These are phyloP conservation scores for Auricularia heimuer DNA, from an alignment of 768 basidiomycete species.

Conservation along the genomic window DNA sequence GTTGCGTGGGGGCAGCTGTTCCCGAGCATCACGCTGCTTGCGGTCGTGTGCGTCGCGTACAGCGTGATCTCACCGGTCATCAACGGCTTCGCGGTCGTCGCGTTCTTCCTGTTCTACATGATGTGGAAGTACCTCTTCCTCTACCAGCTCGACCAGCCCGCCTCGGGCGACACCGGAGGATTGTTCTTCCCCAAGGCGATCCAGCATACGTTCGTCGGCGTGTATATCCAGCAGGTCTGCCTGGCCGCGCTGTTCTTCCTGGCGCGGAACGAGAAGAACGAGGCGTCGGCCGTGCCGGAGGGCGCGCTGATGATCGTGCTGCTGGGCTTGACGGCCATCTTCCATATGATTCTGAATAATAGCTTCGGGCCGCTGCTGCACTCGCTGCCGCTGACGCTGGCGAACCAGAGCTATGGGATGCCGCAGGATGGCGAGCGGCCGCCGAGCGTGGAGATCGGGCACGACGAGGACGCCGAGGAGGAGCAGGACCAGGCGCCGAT, in stretches of 20 bases:
- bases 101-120: constrained; percentile 77
- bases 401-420: constrained; percentile 51
- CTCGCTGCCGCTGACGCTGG: constrained; percentile 69
- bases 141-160: constrained; percentile 64
- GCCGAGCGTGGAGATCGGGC: constrained; percentile 7
- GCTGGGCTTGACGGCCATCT: constrained; percentile 71
- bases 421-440: constrained; percentile 12
- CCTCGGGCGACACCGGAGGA: constrained; percentile 74
- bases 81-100: constrained; percentile 74
- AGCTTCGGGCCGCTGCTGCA: constrained; percentile 73
- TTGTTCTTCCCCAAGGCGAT: constrained; percentile 93
- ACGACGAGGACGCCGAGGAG: constrained; percentile 9
- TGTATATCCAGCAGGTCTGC: constrained; percentile 87
- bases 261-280: constrained; percentile 40
- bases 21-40: constrained; percentile 65
- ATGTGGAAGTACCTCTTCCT: constrained; percentile 61
- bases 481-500: constrained; percentile 11
- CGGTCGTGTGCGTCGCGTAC: constrained; percentile 81
- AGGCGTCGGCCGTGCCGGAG: constrained; percentile 55
- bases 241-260: constrained; percentile 88
- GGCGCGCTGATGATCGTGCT: constrained; percentile 80
- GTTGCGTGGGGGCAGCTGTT: constrained; percentile 72
- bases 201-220: constrained; percentile 84
- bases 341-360: constrained; percentile 61
- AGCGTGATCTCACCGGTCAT: constrained; percentile 88